phyloP scores from a whole-genome alignment of 306 rosid species.

The Quercus mongolica region DNA sequence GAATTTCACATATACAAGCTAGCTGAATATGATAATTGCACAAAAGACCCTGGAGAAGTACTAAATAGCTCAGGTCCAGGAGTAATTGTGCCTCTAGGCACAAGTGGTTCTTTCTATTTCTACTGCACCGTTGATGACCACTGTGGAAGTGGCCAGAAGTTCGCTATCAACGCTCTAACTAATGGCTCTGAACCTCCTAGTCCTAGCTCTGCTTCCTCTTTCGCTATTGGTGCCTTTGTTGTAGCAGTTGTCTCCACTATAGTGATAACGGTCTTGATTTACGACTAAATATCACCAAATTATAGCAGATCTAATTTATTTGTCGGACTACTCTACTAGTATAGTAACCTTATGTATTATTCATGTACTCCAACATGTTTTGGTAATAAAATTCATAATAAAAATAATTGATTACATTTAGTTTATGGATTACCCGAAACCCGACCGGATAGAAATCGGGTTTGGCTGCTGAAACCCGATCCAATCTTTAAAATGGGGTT shows the following conservation, averaged over 20 bases:
- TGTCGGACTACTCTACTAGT: too few relatives aligned
- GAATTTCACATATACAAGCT: background rate
- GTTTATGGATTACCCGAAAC: too few relatives aligned
- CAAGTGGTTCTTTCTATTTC: constrained; percentile 10
- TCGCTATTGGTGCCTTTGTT: background rate
- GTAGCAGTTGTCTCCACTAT: background rate
- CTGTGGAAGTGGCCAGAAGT: constrained; percentile 26
- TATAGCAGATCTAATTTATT: too few relatives aligned
- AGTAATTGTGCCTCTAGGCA: too few relatives aligned
- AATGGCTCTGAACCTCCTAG: background rate
- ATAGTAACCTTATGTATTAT: too few relatives aligned
- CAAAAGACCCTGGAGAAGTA: background rate
- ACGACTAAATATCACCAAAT: background rate
- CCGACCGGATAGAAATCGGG: too few relatives aligned
- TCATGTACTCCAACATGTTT: too few relatives aligned
- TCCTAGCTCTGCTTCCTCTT: background rate
- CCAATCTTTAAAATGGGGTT: too few relatives aligned
- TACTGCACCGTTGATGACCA: constrained; percentile 25
- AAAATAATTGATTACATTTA: too few relatives aligned
- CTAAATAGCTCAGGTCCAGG: too few relatives aligned
- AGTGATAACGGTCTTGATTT: background rate
- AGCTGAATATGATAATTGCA: constrained; percentile 22
- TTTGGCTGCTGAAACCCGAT: too few relatives aligned
- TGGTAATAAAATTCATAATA: too few relatives aligned
- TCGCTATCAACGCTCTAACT: constrained; percentile 11